Percentiles rank a stretch among this genome's conserved stretches.
Evolutionary conservation across 129 eudicot species (phyloP).

Genomic region (Dittrichia graveolens): DNA sequence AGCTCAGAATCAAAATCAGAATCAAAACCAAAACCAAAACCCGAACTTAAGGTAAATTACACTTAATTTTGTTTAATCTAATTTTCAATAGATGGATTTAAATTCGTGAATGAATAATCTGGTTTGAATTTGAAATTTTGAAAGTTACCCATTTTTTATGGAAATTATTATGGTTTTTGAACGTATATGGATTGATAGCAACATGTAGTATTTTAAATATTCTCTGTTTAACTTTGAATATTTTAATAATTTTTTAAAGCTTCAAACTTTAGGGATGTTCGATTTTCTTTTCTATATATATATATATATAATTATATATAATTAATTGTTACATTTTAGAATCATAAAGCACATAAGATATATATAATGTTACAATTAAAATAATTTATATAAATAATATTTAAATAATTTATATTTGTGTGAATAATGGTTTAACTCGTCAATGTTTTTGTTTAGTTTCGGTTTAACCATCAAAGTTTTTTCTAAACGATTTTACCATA

Average conservation of each 20-base stretch:
- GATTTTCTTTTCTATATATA: too few relatives aligned
- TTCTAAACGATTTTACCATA: too few relatives aligned
- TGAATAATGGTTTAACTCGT: too few relatives aligned
- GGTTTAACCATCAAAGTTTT: too few relatives aligned
- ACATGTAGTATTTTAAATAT: constrained; percentile 26
- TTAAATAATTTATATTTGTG: too few relatives aligned
- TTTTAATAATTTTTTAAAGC: background rate
- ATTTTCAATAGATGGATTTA: constrained; percentile 7
- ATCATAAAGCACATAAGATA: too few relatives aligned
- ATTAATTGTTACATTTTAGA: too few relatives aligned
- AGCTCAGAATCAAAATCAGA: constrained; percentile 28
- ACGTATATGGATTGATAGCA: constrained; percentile 24
- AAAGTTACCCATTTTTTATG: constrained; percentile 2
- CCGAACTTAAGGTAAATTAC: constrained; percentile 27
- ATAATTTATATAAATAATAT: too few relatives aligned
- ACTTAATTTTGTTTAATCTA: background rate
- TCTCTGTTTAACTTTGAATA: background rate
- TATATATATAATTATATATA: too few relatives aligned
- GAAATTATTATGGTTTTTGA: constrained; percentile 5
- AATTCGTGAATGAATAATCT: background rate
- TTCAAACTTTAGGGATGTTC: too few relatives aligned
- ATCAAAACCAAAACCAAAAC: constrained; percentile 21
- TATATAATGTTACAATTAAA: too few relatives aligned
- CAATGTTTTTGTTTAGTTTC: too few relatives aligned
- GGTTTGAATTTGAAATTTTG: constrained; percentile 25